Evolutionary conservation across 2,329 filamentous ascomycete genomes (phyloP).

Genomic region (Calonectria multiphialidica): DNA sequence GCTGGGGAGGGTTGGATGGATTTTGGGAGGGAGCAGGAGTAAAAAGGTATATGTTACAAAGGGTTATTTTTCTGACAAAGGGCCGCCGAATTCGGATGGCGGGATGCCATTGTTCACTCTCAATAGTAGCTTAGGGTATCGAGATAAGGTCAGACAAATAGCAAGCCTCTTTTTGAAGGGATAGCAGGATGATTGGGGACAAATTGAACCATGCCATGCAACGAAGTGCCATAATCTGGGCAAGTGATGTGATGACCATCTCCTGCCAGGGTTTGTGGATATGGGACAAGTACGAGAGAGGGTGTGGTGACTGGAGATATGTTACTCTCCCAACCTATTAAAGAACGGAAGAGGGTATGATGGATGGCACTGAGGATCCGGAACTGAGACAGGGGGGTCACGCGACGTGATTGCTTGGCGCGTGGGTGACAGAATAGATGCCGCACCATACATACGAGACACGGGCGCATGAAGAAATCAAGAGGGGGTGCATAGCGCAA

Average conservation of each 20-base stretch:
- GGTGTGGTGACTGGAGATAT: neutral
- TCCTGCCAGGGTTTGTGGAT: neutral
- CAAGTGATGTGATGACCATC: slow-evolving; percentile 5
- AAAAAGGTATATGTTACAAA: slow-evolving; percentile 19
- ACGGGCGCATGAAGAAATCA: neutral
- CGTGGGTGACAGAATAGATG: neutral
- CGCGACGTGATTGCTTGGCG: neutral
- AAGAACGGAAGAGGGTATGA: neutral
- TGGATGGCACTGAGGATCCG: neutral
- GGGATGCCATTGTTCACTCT: slow-evolving; percentile 18
- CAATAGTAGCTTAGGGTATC: slow-evolving; percentile 21
- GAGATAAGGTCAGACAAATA: slow-evolving; percentile 2
- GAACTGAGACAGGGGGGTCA: neutral
- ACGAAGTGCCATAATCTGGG: neutral
- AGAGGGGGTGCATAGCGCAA: too few relatives aligned
- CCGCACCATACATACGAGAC: neutral
- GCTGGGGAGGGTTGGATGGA: slow-evolving; percentile 39
- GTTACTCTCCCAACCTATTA: neutral
- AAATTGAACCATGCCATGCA: neutral
- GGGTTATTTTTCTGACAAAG: slow-evolving; percentile 1
- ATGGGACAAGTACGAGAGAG: neutral
- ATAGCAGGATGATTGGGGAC: neutral
- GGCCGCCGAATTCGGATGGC: slow-evolving; percentile 6
- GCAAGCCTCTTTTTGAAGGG: slow-evolving; percentile 16
- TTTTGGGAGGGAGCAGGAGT: slow-evolving; percentile 29